Percentiles rank a stretch among this genome's conserved stretches.
Conservation (phyloP, 164 flowering plant genomes). For the Vitis labrusca region DNA sequence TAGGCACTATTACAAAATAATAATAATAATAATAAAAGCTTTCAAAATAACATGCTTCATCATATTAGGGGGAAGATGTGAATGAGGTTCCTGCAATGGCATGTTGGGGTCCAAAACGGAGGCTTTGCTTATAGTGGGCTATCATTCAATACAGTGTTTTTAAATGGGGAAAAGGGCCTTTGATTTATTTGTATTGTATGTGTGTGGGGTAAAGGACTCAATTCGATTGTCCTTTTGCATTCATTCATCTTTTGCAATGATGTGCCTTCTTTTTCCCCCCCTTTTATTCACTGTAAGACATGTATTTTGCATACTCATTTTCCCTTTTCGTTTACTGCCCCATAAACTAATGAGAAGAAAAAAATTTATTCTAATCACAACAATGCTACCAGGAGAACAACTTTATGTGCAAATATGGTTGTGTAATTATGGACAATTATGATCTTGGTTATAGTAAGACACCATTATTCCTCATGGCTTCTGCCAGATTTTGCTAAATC, state of each 20-base stretch:
- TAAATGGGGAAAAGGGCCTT: constrained; percentile 13
- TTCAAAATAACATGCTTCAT: constrained; percentile 4
- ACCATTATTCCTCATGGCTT: constrained; percentile 32
- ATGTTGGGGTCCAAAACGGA: constrained; percentile 28
- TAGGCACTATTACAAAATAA: too few species aligned
- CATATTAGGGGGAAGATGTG: constrained; percentile 19
- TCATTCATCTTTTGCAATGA: constrained; percentile 26
- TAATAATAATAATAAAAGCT: background rate
- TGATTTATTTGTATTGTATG: constrained; percentile 16
- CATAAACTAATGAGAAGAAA: too few species aligned
- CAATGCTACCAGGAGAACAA: background rate
- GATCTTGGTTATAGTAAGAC: constrained; percentile 17
- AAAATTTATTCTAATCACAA: background rate
- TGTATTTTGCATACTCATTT: background rate
- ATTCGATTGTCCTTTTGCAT: constrained; percentile 26
- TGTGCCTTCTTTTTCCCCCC: constrained; percentile 9
- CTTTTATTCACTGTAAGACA: constrained; percentile 11
- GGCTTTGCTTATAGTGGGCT: constrained; percentile 19
- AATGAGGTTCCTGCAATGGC: constrained; percentile 8
- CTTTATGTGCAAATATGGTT: constrained; percentile 7
- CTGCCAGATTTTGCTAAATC: constrained; percentile 31
- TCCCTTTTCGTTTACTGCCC: background rate
- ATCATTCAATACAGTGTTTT: constrained; percentile 10
- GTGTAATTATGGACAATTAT: constrained; percentile 31
- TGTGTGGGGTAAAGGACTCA: constrained; percentile 28